Percentiles rank a stretch among this genome's conserved stretches.
phyloP scores from a whole-genome alignment of 129 eudicot species.

The Calendula officinalis region DNA sequence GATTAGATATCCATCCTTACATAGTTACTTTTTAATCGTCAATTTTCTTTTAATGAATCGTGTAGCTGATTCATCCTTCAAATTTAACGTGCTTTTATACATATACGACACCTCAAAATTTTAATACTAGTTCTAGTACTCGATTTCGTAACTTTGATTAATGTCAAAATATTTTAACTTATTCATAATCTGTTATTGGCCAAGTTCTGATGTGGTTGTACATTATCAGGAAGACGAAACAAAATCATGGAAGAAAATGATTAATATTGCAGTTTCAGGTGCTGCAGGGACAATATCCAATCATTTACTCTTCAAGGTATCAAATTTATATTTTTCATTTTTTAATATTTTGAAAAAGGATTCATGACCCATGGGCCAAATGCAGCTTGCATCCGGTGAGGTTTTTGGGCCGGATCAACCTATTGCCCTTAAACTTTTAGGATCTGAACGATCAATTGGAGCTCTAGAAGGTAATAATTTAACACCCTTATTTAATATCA shows the following conservation, averaged over 20 bases:
- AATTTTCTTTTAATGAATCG: too few relatives aligned
- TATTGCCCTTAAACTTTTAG: slow-evolving; percentile 78
- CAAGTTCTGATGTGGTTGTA: background rate
- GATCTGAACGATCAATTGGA: slow-evolving; percentile 80
- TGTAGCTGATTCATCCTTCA: too few relatives aligned
- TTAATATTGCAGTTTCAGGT: slow-evolving; percentile 88
- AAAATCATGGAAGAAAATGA: slow-evolving; percentile 85
- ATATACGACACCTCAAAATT: too few relatives aligned
- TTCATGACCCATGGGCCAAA: slow-evolving; percentile 6
- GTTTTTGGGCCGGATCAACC: slow-evolving; percentile 96
- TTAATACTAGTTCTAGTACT: background rate
- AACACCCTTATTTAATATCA: background rate
- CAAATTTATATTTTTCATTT: background rate
- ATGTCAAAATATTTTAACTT: background rate
- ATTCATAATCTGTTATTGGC: background rate
- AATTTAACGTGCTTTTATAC: too few relatives aligned
- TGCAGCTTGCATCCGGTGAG: slow-evolving; percentile 96
- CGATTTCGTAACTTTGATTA: background rate
- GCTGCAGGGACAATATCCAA: slow-evolving; percentile 98
- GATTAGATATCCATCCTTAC: too few relatives aligned
- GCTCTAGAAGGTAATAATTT: slow-evolving; percentile 85
- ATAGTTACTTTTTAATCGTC: too few relatives aligned
- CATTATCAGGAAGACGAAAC: slow-evolving; percentile 79
- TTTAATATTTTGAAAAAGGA: too few relatives aligned
- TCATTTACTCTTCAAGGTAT: slow-evolving; percentile 92